A percentile compares a stretch with the other conserved stretches of the same genome.
Evolutionary conservation across 805 yeast genomes (phyloP).

Genomic region (Yarrowia sp.): DNA sequence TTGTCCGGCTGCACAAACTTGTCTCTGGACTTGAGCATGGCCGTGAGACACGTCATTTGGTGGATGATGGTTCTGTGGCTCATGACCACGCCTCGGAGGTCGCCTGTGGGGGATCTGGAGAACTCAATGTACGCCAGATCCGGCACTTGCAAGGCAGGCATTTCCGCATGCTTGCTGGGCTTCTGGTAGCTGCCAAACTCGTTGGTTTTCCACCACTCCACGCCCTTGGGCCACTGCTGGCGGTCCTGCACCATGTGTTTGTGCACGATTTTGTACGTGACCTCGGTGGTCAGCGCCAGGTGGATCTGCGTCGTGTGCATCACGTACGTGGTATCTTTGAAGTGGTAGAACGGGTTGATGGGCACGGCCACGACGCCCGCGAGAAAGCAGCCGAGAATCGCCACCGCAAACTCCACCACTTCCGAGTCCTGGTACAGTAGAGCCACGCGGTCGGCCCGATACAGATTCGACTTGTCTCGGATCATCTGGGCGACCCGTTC

Average conservation of each 20-base stretch:
- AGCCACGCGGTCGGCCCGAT: conserved; percentile 83
- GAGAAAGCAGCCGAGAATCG: conserved; percentile 87
- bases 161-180: conserved; percentile 62
- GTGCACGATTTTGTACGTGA: conserved; percentile 77
- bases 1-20: conserved; percentile 52
- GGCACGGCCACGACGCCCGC: conserved; percentile 97
- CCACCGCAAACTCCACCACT: conserved; percentile 82
- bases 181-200: conserved; percentile 78
- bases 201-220: conserved; percentile 80
- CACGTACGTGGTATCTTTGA: conserved; percentile 73
- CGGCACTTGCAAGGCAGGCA: conserved; percentile 73
- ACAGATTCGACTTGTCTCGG: conserved; percentile 71
- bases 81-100: conserved; percentile 89
- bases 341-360: conserved; percentile 73
- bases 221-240: conserved; percentile 75
- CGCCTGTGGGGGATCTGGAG: conserved; percentile 88
- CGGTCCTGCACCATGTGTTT: conserved; percentile 58
- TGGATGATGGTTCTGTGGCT: conserved; percentile 87
- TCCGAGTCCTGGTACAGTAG: conserved; percentile 84
- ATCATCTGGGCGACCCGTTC: conserved; percentile 89
- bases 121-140: conserved; percentile 94
- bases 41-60: conserved; percentile 80
- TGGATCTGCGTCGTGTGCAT: conserved; percentile 77
- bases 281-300: conserved; percentile 79
- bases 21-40: conserved; percentile 61